These are phyloP conservation scores for Suillus brevipes DNA, from an alignment of 768 basidiomycete genomes.

Conservation along the genomic window DNA sequence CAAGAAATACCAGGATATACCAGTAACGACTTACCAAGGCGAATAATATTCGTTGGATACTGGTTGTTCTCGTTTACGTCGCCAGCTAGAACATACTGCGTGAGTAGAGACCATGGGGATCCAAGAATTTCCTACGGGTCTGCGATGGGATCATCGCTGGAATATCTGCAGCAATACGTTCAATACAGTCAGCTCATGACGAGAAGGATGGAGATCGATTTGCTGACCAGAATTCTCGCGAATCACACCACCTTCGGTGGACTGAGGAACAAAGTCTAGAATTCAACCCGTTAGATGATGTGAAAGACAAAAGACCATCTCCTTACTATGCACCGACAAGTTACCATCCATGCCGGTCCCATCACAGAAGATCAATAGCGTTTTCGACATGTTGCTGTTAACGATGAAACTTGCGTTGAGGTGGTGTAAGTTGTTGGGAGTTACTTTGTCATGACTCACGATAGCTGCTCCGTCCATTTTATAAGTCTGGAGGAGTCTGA, in stretches of 20 bases:
- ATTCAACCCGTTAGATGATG: background rate
- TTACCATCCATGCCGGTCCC: constrained; percentile 16
- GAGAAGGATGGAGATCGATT: background rate
- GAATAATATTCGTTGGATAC: constrained; percentile 10
- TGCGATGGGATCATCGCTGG: too few relatives aligned
- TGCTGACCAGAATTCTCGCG: background rate
- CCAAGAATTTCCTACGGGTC: too few relatives aligned
- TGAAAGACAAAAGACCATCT: background rate
- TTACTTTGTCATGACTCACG: too few relatives aligned
- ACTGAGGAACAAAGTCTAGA: background rate
- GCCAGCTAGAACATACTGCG: background rate
- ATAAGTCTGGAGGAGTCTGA: too few relatives aligned
- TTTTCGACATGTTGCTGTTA: constrained; percentile 1
- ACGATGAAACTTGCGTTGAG: too few relatives aligned
- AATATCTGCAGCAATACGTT: too few relatives aligned
- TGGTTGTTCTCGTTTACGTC: background rate
- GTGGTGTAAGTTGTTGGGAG: too few relatives aligned
- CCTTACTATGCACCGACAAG: background rate
- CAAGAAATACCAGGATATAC: background rate
- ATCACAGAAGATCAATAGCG: constrained; percentile 13
- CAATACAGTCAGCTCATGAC: background rate
- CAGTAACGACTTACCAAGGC: constrained; percentile 11
- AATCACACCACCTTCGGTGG: background rate
- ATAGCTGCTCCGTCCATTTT: too few relatives aligned
- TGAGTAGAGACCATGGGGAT: background rate